phyloP scores from a whole-genome alignment of 257 asterid species.

The Plantago elongata region DNA sequence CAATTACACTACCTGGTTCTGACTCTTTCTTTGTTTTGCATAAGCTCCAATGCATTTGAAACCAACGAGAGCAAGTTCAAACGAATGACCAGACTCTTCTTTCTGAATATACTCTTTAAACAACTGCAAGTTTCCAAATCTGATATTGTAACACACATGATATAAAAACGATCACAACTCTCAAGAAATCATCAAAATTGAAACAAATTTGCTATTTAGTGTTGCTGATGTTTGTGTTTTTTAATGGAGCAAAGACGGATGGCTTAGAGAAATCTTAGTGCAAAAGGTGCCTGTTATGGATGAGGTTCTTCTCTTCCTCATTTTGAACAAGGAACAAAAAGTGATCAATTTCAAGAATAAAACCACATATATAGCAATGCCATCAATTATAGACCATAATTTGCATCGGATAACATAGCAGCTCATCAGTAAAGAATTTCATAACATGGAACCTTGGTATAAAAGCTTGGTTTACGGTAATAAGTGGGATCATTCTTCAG shows the following conservation, averaged over 20 bases:
- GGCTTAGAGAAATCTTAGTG: too few species aligned
- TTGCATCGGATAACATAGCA: background rate
- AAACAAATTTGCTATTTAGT: too few species aligned
- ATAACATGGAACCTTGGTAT: conserved; percentile 62
- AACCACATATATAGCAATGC: too few species aligned
- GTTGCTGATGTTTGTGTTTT: too few species aligned
- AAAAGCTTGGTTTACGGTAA: conserved; percentile 92
- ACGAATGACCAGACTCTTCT: conserved; percentile 39
- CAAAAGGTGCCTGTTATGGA: too few species aligned
- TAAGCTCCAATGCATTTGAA: conserved; percentile 72
- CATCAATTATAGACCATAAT: background rate
- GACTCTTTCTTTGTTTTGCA: conserved; percentile 60
- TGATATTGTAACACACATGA: too few species aligned
- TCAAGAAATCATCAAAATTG: background rate
- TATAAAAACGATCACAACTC: too few species aligned
- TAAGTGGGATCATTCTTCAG: conserved; percentile 84
- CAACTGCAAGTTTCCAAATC: conserved; percentile 34
- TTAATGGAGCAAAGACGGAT: too few species aligned
- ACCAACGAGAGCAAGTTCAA: conserved; percentile 49
- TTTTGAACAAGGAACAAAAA: too few species aligned
- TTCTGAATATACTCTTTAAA: conserved; percentile 48
- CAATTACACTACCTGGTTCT: conserved; percentile 42
- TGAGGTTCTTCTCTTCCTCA: too few species aligned
- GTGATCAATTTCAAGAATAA: too few species aligned
- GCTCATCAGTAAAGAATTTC: background rate